A percentile compares a stretch with the other conserved stretches of the same genome.
These are phyloP conservation scores for Aspergillus cavernicola DNA, from an alignment of 495 filamentous ascomycete genomes.

Conservation along the genomic window DNA sequence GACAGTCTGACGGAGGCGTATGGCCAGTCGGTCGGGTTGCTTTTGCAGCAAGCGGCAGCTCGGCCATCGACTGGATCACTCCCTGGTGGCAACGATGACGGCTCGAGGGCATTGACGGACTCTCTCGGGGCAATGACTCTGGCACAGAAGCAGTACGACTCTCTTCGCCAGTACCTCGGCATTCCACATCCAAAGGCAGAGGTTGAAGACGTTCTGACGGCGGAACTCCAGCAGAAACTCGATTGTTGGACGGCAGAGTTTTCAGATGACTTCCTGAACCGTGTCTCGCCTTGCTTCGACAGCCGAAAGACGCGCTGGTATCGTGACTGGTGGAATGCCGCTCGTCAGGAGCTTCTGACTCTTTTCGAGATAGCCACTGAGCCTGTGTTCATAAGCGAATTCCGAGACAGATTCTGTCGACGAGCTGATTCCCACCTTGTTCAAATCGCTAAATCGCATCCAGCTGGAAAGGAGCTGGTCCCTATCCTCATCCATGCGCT, in stretches of 20 bases:
- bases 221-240: neutral
- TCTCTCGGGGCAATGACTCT: neutral
- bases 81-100: too few species aligned
- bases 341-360: neutral
- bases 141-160: neutral
- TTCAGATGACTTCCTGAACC: neutral
- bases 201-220: neutral
- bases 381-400: neutral
- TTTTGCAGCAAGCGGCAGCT: neutral
- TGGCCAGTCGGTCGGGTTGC: neutral
- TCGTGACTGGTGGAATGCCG: neutral
- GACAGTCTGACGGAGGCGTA: conserved; percentile 5
- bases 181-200: neutral
- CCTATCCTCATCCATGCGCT: neutral
- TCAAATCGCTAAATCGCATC: neutral
- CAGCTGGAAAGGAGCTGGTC: neutral
- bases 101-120: neutral
- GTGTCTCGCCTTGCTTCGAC: neutral
- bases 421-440: neutral
- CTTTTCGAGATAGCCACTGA: neutral
- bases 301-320: neutral
- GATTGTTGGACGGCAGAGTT: neutral
- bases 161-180: neutral
- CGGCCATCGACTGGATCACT: neutral
- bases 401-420: neutral